Conservation (phyloP, 495 filamentous ascomycete genomes). For the Neurospora sublineolata region DNA sequence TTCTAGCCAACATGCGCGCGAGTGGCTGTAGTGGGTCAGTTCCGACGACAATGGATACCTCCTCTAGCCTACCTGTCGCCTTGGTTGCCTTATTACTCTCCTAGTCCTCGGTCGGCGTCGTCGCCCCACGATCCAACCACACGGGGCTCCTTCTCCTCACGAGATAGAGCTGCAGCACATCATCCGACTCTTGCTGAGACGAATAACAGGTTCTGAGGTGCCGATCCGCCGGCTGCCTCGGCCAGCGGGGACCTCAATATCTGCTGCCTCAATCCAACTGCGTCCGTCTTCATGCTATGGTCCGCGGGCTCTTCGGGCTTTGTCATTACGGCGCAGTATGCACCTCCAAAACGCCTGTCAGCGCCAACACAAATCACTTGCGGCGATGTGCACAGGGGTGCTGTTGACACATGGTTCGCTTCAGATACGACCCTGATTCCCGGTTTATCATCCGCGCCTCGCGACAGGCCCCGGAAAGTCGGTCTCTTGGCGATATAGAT, state of each 20-base stretch:
- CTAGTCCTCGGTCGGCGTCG: neutral
- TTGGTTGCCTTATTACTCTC: neutral
- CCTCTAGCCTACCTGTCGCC: neutral
- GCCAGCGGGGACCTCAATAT: neutral
- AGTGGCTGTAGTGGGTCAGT: neutral
- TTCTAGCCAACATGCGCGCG: neutral
- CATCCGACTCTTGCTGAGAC: neutral
- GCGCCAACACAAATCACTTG: neutral
- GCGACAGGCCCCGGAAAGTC: slow-evolving; percentile 6
- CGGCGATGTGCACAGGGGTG: slow-evolving; percentile 12
- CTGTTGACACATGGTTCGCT: slow-evolving; percentile 16
- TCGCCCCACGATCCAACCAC: neutral
- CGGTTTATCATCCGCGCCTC: slow-evolving; percentile 21
- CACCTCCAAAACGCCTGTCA: neutral
- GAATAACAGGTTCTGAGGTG: neutral
- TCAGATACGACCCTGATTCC: slow-evolving; percentile 26
- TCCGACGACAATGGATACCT: neutral
- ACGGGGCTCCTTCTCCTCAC: neutral
- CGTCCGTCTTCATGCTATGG: neutral
- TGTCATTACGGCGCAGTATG: neutral
- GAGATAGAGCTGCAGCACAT: neutral
- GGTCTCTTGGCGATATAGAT: slow-evolving; percentile 1
- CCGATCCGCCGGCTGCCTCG: neutral
- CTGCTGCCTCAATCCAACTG: neutral
- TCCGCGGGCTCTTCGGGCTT: neutral